These are phyloP conservation scores for Litchi chinensis DNA, from an alignment of 345 rosid genomes.

Conservation along the genomic window DNA sequence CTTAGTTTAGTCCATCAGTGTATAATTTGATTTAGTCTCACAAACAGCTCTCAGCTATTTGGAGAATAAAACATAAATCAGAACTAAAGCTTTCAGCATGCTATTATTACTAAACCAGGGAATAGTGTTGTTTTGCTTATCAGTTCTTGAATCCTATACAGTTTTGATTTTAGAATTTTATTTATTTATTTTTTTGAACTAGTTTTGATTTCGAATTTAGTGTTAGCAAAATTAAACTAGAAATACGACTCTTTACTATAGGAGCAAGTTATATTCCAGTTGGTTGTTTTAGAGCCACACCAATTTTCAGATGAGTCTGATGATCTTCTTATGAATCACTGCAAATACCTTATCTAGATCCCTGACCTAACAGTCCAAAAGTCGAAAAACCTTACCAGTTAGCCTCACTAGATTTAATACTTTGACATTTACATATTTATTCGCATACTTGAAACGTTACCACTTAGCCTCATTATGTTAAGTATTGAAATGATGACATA, in stretches of 20 bases:
- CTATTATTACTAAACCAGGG: not conserved
- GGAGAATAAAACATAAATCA: not conserved
- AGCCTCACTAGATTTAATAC: no score
- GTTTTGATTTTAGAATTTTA: conserved; percentile 3
- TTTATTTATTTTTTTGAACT: no score
- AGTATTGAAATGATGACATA: not conserved
- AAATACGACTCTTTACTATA: not conserved
- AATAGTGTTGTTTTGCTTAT: no score
- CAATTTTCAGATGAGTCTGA: not conserved
- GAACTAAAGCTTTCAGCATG: not conserved
- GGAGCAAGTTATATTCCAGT: not conserved
- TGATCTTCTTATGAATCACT: not conserved
- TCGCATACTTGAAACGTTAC: no score
- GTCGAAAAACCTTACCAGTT: no score
- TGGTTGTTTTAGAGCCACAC: not conserved
- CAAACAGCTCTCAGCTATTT: not conserved
- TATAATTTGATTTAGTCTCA: not conserved
- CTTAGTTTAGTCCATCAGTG: not conserved
- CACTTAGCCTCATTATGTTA: not conserved
- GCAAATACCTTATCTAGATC: not conserved
- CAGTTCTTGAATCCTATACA: not conserved
- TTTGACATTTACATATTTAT: no score
- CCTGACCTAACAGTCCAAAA: not conserved
- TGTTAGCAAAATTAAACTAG: not conserved
- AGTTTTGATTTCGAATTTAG: no score